phyloP scores from a whole-genome alignment of 2,329 filamentous ascomycete species.

The Epichloe coenophiala region DNA sequence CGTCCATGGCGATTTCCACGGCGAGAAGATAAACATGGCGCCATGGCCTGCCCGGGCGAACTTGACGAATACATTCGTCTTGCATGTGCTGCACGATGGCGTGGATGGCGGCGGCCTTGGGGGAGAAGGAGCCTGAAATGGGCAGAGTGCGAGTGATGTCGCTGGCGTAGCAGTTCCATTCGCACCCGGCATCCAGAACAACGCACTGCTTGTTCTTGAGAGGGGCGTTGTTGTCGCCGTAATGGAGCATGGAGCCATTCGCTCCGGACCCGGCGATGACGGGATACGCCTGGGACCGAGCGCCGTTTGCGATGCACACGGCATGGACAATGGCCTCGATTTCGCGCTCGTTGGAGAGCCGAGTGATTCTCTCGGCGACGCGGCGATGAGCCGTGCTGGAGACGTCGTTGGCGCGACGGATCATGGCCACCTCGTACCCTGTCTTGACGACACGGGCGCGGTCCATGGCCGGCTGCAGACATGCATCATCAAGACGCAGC shows the following conservation, averaged over 20 bases:
- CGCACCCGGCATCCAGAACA: slow-evolving; percentile 76
- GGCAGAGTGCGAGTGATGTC: slow-evolving; percentile 87
- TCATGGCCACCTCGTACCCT: slow-evolving; percentile 69
- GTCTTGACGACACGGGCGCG: slow-evolving; percentile 71
- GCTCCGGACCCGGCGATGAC: slow-evolving; percentile 75
- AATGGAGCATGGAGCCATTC: slow-evolving; percentile 82
- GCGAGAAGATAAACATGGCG: slow-evolving; percentile 61
- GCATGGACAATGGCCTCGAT: slow-evolving; percentile 67
- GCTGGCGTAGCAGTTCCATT: slow-evolving; percentile 74
- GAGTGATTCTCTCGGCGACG: slow-evolving; percentile 51
- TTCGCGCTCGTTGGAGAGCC: slow-evolving; percentile 64
- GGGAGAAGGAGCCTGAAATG: slow-evolving; percentile 52
- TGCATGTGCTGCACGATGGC: slow-evolving; percentile 73
- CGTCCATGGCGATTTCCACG: slow-evolving; percentile 56
- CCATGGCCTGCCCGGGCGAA: slow-evolving; percentile 58
- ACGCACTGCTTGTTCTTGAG: slow-evolving; percentile 59
- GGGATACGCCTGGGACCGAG: slow-evolving; percentile 69
- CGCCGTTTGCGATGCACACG: slow-evolving; percentile 57
- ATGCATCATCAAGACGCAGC: slow-evolving; percentile 32
- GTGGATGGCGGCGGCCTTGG: slow-evolving; percentile 61
- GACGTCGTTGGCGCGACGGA: slow-evolving; percentile 69
- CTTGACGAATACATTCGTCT: slow-evolving; percentile 51
- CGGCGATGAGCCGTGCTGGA: slow-evolving; percentile 64
- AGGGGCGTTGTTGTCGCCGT: slow-evolving; percentile 63
- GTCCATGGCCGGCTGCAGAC: slow-evolving; percentile 61